Evolutionary conservation across 2,329 filamentous ascomycete species (phyloP).

Genomic region (Cryphonectria radicalis): DNA sequence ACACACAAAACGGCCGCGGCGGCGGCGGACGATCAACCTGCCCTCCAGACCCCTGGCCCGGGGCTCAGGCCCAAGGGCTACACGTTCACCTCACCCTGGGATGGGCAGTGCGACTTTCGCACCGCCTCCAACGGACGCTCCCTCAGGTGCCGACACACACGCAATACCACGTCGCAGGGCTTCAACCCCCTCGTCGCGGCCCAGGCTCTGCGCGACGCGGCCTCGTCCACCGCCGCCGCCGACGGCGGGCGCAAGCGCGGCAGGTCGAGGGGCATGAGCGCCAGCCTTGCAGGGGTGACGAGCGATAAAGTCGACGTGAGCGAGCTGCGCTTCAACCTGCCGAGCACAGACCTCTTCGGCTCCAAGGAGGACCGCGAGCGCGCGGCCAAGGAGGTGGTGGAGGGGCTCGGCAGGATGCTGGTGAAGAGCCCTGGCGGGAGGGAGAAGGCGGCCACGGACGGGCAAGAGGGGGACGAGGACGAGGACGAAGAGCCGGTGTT

Average conservation of each 20-base stretch:
- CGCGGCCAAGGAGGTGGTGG: conserved; percentile 34
- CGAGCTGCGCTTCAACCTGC: conserved; percentile 89
- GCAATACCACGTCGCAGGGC: conserved; percentile 50
- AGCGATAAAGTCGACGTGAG: conserved; percentile 59
- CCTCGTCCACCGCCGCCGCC: conserved; percentile 33
- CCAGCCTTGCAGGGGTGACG: conserved; percentile 30
- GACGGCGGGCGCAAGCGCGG: conserved; percentile 37
- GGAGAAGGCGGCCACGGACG: conserved; percentile 36
- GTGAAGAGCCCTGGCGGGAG: conserved; percentile 31
- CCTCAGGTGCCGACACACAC: conserved; percentile 74
- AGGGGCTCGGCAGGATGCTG: conserved; percentile 48
- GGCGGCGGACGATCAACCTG: conserved; percentile 27
- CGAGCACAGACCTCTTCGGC: conserved; percentile 57
- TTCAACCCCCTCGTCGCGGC: conserved; percentile 51
- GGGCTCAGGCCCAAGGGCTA: conserved; percentile 67
- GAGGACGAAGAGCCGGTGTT: conserved; percentile 52
- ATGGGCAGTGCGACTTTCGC: conserved; percentile 82
- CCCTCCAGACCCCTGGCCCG: conserved; percentile 49
- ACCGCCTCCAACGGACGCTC: conserved; percentile 77
- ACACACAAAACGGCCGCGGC: background rate
- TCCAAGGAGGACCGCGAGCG: conserved; percentile 42
- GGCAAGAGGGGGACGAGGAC: conserved; percentile 47
- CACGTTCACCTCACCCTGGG: conserved; percentile 84
- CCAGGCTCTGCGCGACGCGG: conserved; percentile 36
- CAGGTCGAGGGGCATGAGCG: conserved; percentile 14